Conservation (phyloP, 2,329 filamentous ascomycete species). For the Xylogone sp. region DNA sequence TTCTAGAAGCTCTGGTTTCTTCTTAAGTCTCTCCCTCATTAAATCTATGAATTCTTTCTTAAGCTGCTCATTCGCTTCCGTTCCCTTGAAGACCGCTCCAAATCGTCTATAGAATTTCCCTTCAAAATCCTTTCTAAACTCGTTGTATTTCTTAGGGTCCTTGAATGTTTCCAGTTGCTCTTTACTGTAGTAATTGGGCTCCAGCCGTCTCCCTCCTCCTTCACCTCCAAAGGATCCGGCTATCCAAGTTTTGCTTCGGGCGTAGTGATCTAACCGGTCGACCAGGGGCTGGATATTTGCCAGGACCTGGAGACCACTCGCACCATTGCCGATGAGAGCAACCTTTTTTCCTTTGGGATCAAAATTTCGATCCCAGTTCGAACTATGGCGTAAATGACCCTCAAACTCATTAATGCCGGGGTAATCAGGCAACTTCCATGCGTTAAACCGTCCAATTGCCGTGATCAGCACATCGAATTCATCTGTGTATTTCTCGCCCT, state of each 20-base stretch:
- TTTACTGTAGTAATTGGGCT: slow-evolving; percentile 49
- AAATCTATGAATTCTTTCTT: slow-evolving; percentile 44
- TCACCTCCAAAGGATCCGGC: slow-evolving; percentile 54
- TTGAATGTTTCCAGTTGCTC: slow-evolving; percentile 54
- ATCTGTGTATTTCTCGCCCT: slow-evolving; percentile 36
- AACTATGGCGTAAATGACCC: slow-evolving; percentile 53
- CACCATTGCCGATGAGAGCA: slow-evolving; percentile 61
- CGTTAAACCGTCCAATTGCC: slow-evolving; percentile 63
- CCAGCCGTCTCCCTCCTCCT: slow-evolving; percentile 23
- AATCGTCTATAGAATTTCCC: slow-evolving; percentile 59
- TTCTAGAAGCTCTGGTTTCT: slow-evolving; percentile 52
- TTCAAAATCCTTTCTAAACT: slow-evolving; percentile 54
- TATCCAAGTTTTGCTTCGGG: slow-evolving; percentile 64
- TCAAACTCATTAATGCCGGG: slow-evolving; percentile 52
- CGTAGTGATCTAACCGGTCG: slow-evolving; percentile 58
- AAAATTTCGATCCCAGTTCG: slow-evolving; percentile 50
- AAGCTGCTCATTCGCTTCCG: slow-evolving; percentile 43
- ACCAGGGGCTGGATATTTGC: slow-evolving; percentile 48
- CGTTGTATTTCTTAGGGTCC: slow-evolving; percentile 53
- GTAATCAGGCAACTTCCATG: slow-evolving; percentile 59
- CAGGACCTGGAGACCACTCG: slow-evolving; percentile 55
- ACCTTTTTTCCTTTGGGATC: slow-evolving; percentile 46
- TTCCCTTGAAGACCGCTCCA: slow-evolving; percentile 48
- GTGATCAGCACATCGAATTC: slow-evolving; percentile 59
- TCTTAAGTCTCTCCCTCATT: slow-evolving; percentile 50